A percentile compares a stretch with the other conserved stretches of the same genome.
Conservation (phyloP, 2,329 filamentous ascomycete species). For the Ceratocystis cacaofunesta region DNA sequence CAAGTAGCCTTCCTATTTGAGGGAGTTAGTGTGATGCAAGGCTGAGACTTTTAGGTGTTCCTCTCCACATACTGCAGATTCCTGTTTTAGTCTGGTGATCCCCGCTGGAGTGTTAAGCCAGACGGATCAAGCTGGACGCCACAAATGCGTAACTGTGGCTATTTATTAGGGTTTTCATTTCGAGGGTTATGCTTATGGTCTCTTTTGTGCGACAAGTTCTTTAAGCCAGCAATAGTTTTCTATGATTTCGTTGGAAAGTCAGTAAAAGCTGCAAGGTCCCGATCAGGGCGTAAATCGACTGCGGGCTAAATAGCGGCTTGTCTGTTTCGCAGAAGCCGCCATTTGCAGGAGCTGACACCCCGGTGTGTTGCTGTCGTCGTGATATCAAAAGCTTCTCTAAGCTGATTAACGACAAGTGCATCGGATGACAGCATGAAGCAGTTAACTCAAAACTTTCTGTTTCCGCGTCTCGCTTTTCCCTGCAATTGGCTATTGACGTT, state of each 20-base stretch:
- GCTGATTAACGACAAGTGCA: not conserved
- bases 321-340: not conserved
- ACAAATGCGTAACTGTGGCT: not conserved
- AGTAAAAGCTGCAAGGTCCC: not conserved
- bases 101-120: not conserved
- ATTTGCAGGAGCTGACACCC: not conserved
- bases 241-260: not conserved
- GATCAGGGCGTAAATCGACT: not conserved
- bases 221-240: not conserved
- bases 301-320: too few species aligned
- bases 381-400: not conserved
- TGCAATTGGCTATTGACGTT: not conserved
- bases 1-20: not conserved
- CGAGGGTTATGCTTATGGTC: not conserved
- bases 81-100: conserved; percentile 13
- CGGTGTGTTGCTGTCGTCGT: not conserved
- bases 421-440: not conserved
- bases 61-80: conserved; percentile 12
- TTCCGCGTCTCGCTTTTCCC: not conserved
- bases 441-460: not conserved
- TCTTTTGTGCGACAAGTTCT: not conserved
- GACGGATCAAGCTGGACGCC: not conserved
- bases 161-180: not conserved
- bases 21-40: conserved; percentile 6
- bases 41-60: conserved; percentile 3